These are phyloP conservation scores for Microsporum audouinii DNA, from an alignment of 2,329 filamentous ascomycete species.

Conservation along the genomic window DNA sequence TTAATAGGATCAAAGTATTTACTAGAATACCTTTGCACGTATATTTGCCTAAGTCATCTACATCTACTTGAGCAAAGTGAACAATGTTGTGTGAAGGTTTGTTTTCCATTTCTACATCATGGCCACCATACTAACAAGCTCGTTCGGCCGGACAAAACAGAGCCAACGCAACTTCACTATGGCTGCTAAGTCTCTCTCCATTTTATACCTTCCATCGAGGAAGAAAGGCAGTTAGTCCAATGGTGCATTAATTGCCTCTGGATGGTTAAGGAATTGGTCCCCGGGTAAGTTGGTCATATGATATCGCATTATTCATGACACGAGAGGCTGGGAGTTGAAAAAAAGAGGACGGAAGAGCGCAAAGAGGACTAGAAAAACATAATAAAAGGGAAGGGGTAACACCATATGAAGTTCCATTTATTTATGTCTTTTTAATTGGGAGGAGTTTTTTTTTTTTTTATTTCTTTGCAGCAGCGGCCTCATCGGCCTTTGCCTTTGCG, in stretches of 20 bases:
- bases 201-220: neutral
- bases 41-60: neutral
- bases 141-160: neutral
- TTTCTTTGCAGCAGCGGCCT: slow-evolving; percentile 47
- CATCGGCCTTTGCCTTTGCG: slow-evolving; percentile 66
- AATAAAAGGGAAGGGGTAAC: neutral
- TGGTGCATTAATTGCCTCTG: neutral
- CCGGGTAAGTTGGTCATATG: slow-evolving; percentile 2
- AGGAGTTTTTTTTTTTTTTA: slow-evolving; percentile 26
- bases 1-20: neutral
- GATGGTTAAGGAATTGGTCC: neutral
- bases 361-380: slow-evolving; percentile 9
- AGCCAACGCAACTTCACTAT: neutral
- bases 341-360: slow-evolving; percentile 12
- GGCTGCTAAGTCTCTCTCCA: neutral
- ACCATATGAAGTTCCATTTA: slow-evolving; percentile 5
- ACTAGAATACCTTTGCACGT: neutral
- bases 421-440: neutral
- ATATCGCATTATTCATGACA: slow-evolving; percentile 8
- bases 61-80: neutral
- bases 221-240: neutral
- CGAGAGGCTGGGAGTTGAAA: neutral
- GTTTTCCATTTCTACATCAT: neutral
- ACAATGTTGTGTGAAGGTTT: neutral
- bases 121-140: neutral